These are phyloP conservation scores for Psilocybe mexicana DNA, from an alignment of 1,284 basidiomycete species.

Conservation along the genomic window DNA sequence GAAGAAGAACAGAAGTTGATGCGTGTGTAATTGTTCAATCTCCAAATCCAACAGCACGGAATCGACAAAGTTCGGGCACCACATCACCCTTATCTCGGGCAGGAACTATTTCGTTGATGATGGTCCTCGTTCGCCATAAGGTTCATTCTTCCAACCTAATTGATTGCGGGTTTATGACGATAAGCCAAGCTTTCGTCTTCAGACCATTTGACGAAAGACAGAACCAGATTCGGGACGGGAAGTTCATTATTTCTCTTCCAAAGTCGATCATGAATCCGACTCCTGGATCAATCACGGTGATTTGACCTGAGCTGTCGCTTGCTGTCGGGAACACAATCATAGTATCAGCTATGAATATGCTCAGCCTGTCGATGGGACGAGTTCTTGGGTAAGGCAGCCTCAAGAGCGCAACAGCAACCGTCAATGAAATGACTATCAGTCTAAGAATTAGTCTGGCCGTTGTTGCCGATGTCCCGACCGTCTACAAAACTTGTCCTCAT, in stretches of 20 bases:
- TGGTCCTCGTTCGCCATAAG: neutral
- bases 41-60: conserved; percentile 17
- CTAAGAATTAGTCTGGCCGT: conserved; percentile 2
- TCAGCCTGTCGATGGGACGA: neutral
- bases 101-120: conserved; percentile 1
- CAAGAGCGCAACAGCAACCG: conserved; percentile 9
- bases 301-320: conserved; percentile 17
- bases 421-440: conserved; percentile 10
- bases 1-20: conserved; percentile 26
- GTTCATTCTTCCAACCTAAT: neutral
- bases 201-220: neutral
- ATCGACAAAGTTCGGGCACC: conserved; percentile 16
- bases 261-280: conserved; percentile 2
- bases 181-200: neutral
- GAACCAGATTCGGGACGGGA: neutral
- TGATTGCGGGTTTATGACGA: neutral
- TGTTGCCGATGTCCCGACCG: neutral
- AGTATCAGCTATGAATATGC: conserved; percentile 3
- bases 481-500: neutral
- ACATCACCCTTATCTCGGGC: conserved; percentile 13
- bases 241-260: neutral
- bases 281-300: conserved; percentile 21
- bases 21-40: conserved; percentile 13
- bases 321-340: neutral
- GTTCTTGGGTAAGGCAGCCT: neutral